phyloP scores from a whole-genome alignment of 1,284 basidiomycete genomes.

The Cryptococcus sp. region DNA sequence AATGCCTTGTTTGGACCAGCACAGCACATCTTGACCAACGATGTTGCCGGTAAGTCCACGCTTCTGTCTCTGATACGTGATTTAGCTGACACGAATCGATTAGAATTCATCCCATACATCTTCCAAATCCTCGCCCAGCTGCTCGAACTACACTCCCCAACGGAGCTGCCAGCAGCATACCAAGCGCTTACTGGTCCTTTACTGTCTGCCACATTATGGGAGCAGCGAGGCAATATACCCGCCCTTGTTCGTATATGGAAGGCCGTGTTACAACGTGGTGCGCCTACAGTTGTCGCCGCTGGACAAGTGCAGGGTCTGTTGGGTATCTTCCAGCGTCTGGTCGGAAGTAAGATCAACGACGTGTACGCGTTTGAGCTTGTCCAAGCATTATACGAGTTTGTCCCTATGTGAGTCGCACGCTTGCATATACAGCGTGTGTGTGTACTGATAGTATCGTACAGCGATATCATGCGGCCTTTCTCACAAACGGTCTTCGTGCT shows the following conservation, averaged over 20 bases:
- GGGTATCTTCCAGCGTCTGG: conserved; percentile 89
- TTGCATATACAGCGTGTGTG: too few relatives aligned
- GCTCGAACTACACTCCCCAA: conserved; percentile 74
- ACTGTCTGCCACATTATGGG: conserved; percentile 85
- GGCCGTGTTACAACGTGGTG: conserved; percentile 78
- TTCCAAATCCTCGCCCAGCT: conserved; percentile 98
- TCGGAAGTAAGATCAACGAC: conserved; percentile 87
- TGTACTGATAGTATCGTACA: conserved; percentile 44
- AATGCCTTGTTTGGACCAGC: conserved; percentile 81
- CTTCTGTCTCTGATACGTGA: too few relatives aligned
- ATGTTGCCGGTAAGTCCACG: conserved; percentile 75
- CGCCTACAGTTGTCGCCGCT: conserved; percentile 66
- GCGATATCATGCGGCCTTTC: conserved; percentile 69
- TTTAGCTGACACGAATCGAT: background rate
- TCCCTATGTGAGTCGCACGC: conserved; percentile 78
- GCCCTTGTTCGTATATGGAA: conserved; percentile 86
- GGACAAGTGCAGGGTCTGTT: conserved; percentile 78
- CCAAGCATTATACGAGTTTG: conserved; percentile 70
- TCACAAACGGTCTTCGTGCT: conserved; percentile 77
- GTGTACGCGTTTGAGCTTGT: conserved; percentile 88
- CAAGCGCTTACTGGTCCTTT: conserved; percentile 77
- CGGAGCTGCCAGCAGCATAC: conserved; percentile 72
- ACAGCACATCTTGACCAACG: conserved; percentile 82
- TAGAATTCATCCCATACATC: conserved; percentile 95
- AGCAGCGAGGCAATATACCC: conserved; percentile 93